Evolutionary conservation across 2,329 filamentous ascomycete genomes (phyloP), one percentile per base, ranked within the genome.

Genomic region (Colletotrichum sp.): DNA sequence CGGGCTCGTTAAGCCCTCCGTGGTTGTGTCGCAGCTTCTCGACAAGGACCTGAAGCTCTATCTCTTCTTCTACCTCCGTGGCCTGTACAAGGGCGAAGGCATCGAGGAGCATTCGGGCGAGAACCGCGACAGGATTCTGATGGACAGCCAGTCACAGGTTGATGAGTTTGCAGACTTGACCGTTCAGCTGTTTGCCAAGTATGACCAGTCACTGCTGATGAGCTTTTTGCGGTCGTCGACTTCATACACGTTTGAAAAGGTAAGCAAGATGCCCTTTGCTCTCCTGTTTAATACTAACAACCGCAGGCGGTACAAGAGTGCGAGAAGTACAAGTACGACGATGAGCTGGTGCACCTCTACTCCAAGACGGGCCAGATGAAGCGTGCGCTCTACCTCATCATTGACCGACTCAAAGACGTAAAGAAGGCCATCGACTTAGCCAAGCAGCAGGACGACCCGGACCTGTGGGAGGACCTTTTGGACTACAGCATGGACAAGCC

Each of bases 401-500:
- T 98, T 77, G 95, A 98, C 80, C 93, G 95, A n/a, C 90, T 99
- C 7, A 93, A 93, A 74, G 95, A 99, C 82, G 96, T 98, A 66
- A 94, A 93, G 66, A 96, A 97, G 79, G 97, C 97, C 10, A 99
- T 99, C 79, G 91, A 94, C 2, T 99, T 99, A 81, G 96, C 96
- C 70, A 98, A 98, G 83, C 94, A 96, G 77, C 96, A 98, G 82
- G 93, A 97, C 77, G 96, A 98, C 80, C 93, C 93, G 0, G 96
- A 98, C 79, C 89, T 99, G 0, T 99, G 97, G 97, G 94, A 98
- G 78, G 96, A 98, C 81, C 89, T 99, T 9, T 91, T 99, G 8
- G 93, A 96, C 79, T 98, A 98, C 84, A 96, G 94, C 76, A 98
- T 99, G 97, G 96, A 98, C 85, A 98, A 98, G 82, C 97, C 97